Evolutionary conservation across 129 eudicot genomes (phyloP), one percentile per base, ranked within the genome.

Genomic region (Chrysanthemum makinoi): DNA sequence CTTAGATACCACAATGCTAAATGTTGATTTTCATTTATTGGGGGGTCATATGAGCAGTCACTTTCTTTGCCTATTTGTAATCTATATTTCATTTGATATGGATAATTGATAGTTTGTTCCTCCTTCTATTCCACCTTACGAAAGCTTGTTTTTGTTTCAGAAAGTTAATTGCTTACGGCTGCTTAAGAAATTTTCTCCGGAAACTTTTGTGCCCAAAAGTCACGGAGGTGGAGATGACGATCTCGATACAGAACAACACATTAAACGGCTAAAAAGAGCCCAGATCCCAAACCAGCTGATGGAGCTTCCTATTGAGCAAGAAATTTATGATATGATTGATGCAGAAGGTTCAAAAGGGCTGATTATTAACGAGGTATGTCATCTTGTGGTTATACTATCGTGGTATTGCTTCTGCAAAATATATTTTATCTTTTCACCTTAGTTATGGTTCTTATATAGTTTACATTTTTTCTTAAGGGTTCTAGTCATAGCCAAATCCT

Each of bases 271-370:
- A 24, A 94, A 78, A 72, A 79, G 90, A 79, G 87, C 88, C 62
- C 92, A 85, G 56, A 80, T 80, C 55, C 83, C 88, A 4, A 95
- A 87, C 9, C 98, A 85, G 80, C 83, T 94, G 77, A 65, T 89
- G 66, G 98, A 94, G 83, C 95, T 94, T 82, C 96, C 98, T 26
- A 81, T 94, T 79, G 82, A 85, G 85, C 95, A 88, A 57, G 96
- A 94, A 79, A 78, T 94, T 26, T 87, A 83, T 77, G 98, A 94
- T 75, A 83, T 94, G 87, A 77, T 94, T 77, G 95, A 89, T 77
- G 83, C 87, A 26, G 96, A 83, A 77, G 98, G 98, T 63, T 79
- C 92, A 12, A 87, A 87, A 80, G 98, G 98, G 69, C 72, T 93
- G 88, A 84, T 77, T 20, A 74, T 79, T 61, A 68, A 79, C 1